phyloP scores from a whole-genome alignment of 805 yeast species.

The Sugiyamaella floridensis region DNA sequence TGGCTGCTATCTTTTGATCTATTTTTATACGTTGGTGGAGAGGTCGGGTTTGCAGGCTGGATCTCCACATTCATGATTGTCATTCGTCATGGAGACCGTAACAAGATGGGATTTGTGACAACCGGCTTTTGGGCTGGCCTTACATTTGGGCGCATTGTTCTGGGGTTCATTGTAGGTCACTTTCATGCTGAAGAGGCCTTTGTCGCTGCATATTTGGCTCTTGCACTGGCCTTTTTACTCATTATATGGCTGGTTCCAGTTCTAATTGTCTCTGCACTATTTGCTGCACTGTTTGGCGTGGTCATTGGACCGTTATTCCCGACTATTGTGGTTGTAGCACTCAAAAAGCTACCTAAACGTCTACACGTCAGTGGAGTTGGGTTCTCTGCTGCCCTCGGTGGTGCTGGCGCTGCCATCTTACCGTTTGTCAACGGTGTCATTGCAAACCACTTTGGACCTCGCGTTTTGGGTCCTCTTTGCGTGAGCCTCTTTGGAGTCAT shows the following conservation, averaged over 20 bases:
- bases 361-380: slow-evolving; percentile 63
- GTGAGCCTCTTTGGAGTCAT: slow-evolving; percentile 18
- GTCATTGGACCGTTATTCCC: slow-evolving; percentile 67
- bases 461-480: slow-evolving; percentile 22
- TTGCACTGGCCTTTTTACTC: slow-evolving; percentile 35
- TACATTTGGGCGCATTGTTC: slow-evolving; percentile 53
- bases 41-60: slow-evolving; percentile 67
- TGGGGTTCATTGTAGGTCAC: slow-evolving; percentile 35
- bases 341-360: slow-evolving; percentile 52
- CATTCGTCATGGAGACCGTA: slow-evolving; percentile 42
- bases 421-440: slow-evolving; percentile 57
- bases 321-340: slow-evolving; percentile 56
- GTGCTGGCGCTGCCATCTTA: slow-evolving; percentile 73
- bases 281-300: slow-evolving; percentile 45
- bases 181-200: slow-evolving; percentile 14
- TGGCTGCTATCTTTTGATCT: slow-evolving; percentile 41
- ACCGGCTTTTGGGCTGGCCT: slow-evolving; percentile 69
- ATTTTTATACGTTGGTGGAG: slow-evolving; percentile 61
- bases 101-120: slow-evolving; percentile 52
- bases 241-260: slow-evolving; percentile 45
- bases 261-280: slow-evolving; percentile 40
- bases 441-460: slow-evolving; percentile 26
- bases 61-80: slow-evolving; percentile 52
- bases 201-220: slow-evolving; percentile 25
- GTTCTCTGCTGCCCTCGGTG: slow-evolving; percentile 68